Conservation (phyloP, 345 rosid genomes). For the Luvunga scandens region DNA sequence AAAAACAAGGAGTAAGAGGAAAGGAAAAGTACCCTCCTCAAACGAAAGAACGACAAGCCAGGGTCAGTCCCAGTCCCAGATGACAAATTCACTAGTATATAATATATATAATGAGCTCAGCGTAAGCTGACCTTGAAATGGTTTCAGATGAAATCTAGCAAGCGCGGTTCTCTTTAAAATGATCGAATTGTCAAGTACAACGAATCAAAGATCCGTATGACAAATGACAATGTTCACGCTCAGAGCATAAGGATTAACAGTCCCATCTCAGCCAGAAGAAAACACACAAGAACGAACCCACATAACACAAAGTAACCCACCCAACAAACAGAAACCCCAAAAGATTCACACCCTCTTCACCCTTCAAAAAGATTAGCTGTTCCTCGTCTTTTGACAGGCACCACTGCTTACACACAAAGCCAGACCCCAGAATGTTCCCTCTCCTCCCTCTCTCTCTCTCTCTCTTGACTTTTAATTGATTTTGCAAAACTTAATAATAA, state of each 20-base stretch:
- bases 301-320: slow-evolving; percentile 9
- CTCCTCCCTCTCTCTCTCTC: slow-evolving; percentile 20
- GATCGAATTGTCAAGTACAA: slow-evolving; percentile 12
- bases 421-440: slow-evolving; percentile 44
- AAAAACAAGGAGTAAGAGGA: background rate
- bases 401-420: slow-evolving; percentile 32
- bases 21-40: slow-evolving; percentile 10
- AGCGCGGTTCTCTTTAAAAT: slow-evolving; percentile 1
- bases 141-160: slow-evolving; percentile 7
- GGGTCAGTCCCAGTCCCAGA: background rate
- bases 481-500: background rate
- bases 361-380: slow-evolving; percentile 50
- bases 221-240: slow-evolving; percentile 12
- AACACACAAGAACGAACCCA: background rate
- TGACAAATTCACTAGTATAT: background rate
- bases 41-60: background rate
- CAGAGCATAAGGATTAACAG: slow-evolving; percentile 17
- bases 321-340: slow-evolving; percentile 11
- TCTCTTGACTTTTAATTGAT: background rate
- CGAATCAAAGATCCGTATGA: slow-evolving; percentile 24
- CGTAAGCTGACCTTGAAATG: slow-evolving; percentile 16
- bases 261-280: slow-evolving; percentile 15
- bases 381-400: slow-evolving; percentile 44
- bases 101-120: background rate
- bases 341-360: slow-evolving; percentile 25